Evolutionary conservation across 441 rosid genomes (phyloP).

Genomic region (Breynia disticha): DNA sequence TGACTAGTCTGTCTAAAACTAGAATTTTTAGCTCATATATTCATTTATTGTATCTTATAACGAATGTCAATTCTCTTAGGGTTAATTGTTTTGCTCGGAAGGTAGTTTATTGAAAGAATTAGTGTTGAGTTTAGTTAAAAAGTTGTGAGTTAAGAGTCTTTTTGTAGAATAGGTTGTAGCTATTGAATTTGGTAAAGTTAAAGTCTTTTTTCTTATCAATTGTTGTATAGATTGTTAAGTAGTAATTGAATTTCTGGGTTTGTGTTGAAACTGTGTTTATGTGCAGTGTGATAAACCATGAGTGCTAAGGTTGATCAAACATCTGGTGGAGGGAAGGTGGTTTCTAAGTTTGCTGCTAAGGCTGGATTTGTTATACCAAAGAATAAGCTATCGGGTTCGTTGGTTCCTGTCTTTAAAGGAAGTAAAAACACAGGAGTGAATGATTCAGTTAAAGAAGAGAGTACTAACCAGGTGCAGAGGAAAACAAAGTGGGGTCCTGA

Average conservation of each 20-base stretch:
- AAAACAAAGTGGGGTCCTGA: constrained; percentile 90
- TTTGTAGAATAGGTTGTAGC: too few species aligned
- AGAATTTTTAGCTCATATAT: too few species aligned
- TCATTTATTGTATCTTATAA: too few species aligned
- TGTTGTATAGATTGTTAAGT: background rate
- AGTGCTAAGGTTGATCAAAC: constrained; percentile 19
- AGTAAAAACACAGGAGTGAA: constrained; percentile 34
- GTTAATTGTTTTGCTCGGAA: too few species aligned
- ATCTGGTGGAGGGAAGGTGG: constrained; percentile 32
- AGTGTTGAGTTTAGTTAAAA: too few species aligned
- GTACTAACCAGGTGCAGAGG: constrained; percentile 35
- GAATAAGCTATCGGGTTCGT: constrained; percentile 75
- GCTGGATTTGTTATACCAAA: constrained; percentile 85
- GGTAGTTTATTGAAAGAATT: too few species aligned
- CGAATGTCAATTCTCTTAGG: too few species aligned
- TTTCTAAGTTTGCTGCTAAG: constrained; percentile 63
- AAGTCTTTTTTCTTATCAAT: too few species aligned
- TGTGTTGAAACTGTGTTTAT: constrained; percentile 1
- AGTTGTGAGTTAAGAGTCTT: too few species aligned
- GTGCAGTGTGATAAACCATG: constrained; percentile 7
- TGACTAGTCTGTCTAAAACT: too few species aligned
- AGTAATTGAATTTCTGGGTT: background rate
- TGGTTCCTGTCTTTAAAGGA: constrained; percentile 61
- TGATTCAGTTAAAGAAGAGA: constrained; percentile 33
- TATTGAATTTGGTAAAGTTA: too few species aligned